Evolutionary conservation across 768 basidiomycete genomes (phyloP).

Genomic region (Boletus reticuloceps): DNA sequence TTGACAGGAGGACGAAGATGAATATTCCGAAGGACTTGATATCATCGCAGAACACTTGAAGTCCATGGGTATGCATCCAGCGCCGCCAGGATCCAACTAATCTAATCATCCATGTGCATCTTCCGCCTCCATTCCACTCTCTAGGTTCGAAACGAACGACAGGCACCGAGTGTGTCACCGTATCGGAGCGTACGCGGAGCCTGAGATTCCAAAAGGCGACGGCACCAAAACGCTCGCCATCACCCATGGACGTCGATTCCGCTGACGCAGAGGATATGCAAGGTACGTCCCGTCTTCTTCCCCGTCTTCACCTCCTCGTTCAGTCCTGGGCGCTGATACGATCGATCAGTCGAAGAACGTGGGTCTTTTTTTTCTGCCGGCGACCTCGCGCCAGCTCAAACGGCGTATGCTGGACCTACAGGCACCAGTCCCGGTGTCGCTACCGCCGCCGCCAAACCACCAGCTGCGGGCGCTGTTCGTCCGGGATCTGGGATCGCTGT

Average conservation of each 20-base stretch:
- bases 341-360: conserved; percentile 15
- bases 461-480: background rate
- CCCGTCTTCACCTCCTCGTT: background rate
- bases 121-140: background rate
- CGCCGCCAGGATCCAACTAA: background rate
- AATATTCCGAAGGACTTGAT: conserved; percentile 17
- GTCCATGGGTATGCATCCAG: conserved; percentile 18
- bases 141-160: conserved; percentile 6
- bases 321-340: conserved; percentile 3
- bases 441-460: background rate
- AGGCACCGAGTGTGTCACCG: conserved; percentile 13
- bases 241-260: conserved; percentile 24
- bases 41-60: conserved; percentile 6
- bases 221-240: conserved; percentile 10
- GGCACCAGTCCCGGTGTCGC: background rate
- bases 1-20: conserved; percentile 25
- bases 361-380: background rate
- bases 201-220: conserved; percentile 10
- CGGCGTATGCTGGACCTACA: conserved; percentile 4
- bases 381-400: background rate
- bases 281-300: conserved; percentile 6
- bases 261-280: conserved; percentile 8
- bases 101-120: background rate
- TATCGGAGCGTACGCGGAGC: conserved; percentile 24
- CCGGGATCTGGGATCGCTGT: background rate